Conservation (phyloP, 2,329 filamentous ascomycete species). For the Microcyclosporella mali region DNA sequence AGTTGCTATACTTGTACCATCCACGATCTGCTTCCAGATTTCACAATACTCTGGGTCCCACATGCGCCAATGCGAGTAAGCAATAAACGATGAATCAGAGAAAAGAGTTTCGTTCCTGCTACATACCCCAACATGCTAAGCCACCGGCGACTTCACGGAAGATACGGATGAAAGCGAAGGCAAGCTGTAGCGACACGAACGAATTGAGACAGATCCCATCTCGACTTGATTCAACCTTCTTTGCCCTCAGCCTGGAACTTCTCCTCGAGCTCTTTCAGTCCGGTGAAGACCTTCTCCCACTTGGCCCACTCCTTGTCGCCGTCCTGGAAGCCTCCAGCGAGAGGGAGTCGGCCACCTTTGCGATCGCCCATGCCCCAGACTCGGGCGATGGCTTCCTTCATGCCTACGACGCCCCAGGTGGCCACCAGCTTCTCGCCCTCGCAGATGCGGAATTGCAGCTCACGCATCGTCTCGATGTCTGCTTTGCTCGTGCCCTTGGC, state of each 20-base stretch:
- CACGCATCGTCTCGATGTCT: slow-evolving; percentile 45
- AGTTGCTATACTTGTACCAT: too few relatives aligned
- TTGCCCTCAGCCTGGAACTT: slow-evolving; percentile 25
- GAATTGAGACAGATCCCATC: too few relatives aligned
- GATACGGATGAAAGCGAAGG: too few relatives aligned
- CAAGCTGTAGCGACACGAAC: too few relatives aligned
- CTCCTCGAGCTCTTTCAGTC: slow-evolving; percentile 42
- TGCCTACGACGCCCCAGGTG: slow-evolving; percentile 55
- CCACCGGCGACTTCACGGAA: too few relatives aligned
- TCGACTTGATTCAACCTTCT: slow-evolving; percentile 4
- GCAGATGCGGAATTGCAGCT: slow-evolving; percentile 56
- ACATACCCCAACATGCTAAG: too few relatives aligned
- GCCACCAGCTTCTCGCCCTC: slow-evolving; percentile 57
- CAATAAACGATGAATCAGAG: too few relatives aligned
- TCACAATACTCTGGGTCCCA: too few relatives aligned
- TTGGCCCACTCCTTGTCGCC: slow-evolving; percentile 53
- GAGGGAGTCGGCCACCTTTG: slow-evolving; percentile 55
- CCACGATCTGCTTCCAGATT: too few relatives aligned
- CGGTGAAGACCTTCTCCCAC: slow-evolving; percentile 44
- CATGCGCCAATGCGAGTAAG: too few relatives aligned
- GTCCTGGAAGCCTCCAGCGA: slow-evolving; percentile 53
- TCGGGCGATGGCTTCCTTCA: slow-evolving; percentile 58
- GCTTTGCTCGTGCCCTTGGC: slow-evolving; percentile 38
- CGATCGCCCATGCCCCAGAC: slow-evolving; percentile 54
- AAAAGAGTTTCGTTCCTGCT: too few relatives aligned